These are phyloP conservation scores for Penicillium psychrofluorescens DNA, from an alignment of 495 filamentous ascomycete species.

Conservation along the genomic window DNA sequence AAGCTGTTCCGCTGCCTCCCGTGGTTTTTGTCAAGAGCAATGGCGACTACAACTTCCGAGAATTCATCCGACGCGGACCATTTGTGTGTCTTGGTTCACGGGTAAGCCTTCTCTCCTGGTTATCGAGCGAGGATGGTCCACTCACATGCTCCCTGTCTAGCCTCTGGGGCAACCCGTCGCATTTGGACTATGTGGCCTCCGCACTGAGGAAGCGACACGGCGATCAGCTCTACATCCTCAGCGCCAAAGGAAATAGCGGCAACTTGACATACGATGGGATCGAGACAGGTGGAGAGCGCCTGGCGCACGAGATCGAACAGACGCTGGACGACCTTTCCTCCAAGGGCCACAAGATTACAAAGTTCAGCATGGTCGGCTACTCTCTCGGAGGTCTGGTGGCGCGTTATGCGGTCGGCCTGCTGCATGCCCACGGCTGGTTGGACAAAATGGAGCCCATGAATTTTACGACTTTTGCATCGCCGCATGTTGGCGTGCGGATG, in stretches of 20 bases:
- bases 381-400: constrained; percentile 83
- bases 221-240: constrained; percentile 62
- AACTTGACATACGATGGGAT: constrained; percentile 92
- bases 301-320: constrained; percentile 82
- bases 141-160: constrained; percentile 28
- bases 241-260: constrained; percentile 71
- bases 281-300: constrained; percentile 81
- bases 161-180: constrained; percentile 86
- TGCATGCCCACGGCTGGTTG: constrained; percentile 72
- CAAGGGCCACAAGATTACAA: constrained; percentile 63
- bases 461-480: constrained; percentile 87
- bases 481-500: constrained; percentile 79
- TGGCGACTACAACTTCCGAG: background rate
- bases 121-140: background rate
- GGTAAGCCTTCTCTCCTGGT: constrained; percentile 48
- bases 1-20: background rate
- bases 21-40: no score
- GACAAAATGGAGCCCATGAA: constrained; percentile 78
- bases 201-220: constrained; percentile 58
- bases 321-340: constrained; percentile 57
- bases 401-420: constrained; percentile 78
- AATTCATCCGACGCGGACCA: constrained; percentile 47
- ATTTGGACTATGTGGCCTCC: constrained; percentile 65
- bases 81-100: constrained; percentile 91
- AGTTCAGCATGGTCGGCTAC: constrained; percentile 83